Evolutionary conservation across 1,284 basidiomycete species (phyloP), one percentile per base, ranked within the genome.

Genomic region (Coriolopsis trogii): DNA sequence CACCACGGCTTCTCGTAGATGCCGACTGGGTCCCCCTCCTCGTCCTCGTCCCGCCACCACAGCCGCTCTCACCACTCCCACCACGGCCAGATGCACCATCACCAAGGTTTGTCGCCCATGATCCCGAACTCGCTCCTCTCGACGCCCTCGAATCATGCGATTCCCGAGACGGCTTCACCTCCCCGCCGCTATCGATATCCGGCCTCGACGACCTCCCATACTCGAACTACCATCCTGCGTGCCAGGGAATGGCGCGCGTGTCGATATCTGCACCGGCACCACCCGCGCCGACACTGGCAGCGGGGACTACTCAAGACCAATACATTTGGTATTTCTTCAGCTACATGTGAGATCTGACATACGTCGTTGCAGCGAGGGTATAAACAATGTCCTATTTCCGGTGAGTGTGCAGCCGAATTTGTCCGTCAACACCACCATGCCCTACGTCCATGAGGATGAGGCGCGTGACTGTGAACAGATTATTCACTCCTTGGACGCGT

Each of bases 281-380:
- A n/a, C 48, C 46, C 18, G 43, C 40, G 23, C 50, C 51, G 7
- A 56, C 51, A 23, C 29, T 49, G 37, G n/a, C n/a, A n/a, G 39
- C 49, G 28, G 40, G 45, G 29, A 39, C 46, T 40, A 55, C 36
- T 50, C 48, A 51, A 34, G 62, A 64, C 9, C 76, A 82, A 39
- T 77, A 84, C 57, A 76, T 86, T 45, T 70, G 81, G 60, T 85
- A 87, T 65, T 89, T 87, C 66, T 87, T 89, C 62, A 77, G 81
- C 49, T 76, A 83, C 55, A 81, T 88, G 51, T 79, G 80, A 24
- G 78, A 77, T 60, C 70, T 81, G 41, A 79, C 85, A 62, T 81
- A 79, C 56, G 73, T 79, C 26, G 85, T 86, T 61, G 76, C 79
- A 76, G 78, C 4, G 79, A 80, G 51, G 67, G 74, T 5, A 73